Base-by-base conservation (phyloP, 2,329 filamentous ascomycete genomes). In the Chalara sp. region DNA sequence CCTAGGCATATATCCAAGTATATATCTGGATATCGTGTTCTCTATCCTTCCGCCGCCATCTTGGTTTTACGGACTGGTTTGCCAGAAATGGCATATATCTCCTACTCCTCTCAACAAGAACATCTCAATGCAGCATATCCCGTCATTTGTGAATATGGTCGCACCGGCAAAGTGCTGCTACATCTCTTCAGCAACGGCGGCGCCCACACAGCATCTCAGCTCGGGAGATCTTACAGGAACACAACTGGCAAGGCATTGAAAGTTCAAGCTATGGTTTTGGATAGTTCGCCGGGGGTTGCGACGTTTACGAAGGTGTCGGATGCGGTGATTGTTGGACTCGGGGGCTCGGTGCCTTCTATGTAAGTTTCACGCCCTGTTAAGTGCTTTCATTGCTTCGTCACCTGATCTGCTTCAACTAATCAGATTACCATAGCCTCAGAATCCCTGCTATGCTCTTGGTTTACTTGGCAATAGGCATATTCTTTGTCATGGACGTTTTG, bases 181-280 rank as follows among this genome's bases (percentile, higher is more conserved):
- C 74, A 78, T 60, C 62, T 71, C 50, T 78, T 77, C 63, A 76
- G 73, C 28, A 76, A 78, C 52, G 75, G 74, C 30, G 75, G 75
- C 12, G 61, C 68, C 21, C 66, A 68, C 46, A 69, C 69, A 5
- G 62, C 66, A 4, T 62, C 61, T 5, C 60, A 67, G 30, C 53
- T 77, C 6, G 67, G 74, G 2, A 54, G 60, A 12, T 56, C 62
- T 7, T 76, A 73, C 58, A 37, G 12, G 10, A 44, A 50, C 44
- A 65, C 57, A 1, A 70, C 64, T 1, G 65, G 66, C 0, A 51
- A 53, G 1, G 53, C 66, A 5, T 50, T 76, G 5, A 70, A 70
- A 3, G 53, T 72, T 13, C 53, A 42, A 5, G 68, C 67, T 1
- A 66, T 72, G 53, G 55, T 77, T 2, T 53, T 76, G 32, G 75